Conservation (phyloP, 345 rosid species). For the Gossypioides kirkii region DNA sequence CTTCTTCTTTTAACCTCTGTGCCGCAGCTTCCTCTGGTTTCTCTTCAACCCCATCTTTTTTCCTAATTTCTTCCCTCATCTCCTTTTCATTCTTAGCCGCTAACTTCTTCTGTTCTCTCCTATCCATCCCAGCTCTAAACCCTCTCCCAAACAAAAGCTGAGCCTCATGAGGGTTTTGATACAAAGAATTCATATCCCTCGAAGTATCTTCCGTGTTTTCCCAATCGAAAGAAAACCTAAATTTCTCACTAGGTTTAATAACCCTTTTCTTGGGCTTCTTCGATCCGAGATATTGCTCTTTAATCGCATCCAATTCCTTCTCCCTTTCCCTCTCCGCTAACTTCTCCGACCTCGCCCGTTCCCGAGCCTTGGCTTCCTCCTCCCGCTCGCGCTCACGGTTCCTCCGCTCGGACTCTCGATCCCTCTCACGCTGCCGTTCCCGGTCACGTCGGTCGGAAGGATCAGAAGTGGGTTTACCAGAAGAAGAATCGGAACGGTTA, state of each 20-base stretch:
- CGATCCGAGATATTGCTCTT: slow-evolving; percentile 87
- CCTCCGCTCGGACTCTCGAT: slow-evolving; percentile 38
- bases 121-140: slow-evolving; percentile 92
- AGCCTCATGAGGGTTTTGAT: slow-evolving; percentile 98
- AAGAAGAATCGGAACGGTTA: not conserved
- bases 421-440: slow-evolving; percentile 32
- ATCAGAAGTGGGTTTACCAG: slow-evolving; percentile 14
- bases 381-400: slow-evolving; percentile 60
- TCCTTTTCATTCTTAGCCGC: slow-evolving; percentile 95
- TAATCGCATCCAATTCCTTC: slow-evolving; percentile 77
- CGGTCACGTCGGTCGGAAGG: slow-evolving; percentile 30
- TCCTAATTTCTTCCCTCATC: slow-evolving; percentile 74
- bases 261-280: slow-evolving; percentile 95
- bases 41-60: slow-evolving; percentile 78
- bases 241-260: slow-evolving; percentile 86
- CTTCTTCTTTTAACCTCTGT: slow-evolving; percentile 65
- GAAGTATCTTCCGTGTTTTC: slow-evolving; percentile 94
- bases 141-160: slow-evolving; percentile 91
- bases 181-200: slow-evolving; percentile 76
- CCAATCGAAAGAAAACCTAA: slow-evolving; percentile 95
- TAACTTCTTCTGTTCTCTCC: slow-evolving; percentile 93
- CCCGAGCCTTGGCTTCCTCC: slow-evolving; percentile 58
- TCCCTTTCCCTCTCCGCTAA: slow-evolving; percentile 70
- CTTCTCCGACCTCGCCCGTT: slow-evolving; percentile 68
- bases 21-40: slow-evolving; percentile 89